phyloP scores from a whole-genome alignment of 768 basidiomycete genomes.

The Xerocomus spinulosus region DNA sequence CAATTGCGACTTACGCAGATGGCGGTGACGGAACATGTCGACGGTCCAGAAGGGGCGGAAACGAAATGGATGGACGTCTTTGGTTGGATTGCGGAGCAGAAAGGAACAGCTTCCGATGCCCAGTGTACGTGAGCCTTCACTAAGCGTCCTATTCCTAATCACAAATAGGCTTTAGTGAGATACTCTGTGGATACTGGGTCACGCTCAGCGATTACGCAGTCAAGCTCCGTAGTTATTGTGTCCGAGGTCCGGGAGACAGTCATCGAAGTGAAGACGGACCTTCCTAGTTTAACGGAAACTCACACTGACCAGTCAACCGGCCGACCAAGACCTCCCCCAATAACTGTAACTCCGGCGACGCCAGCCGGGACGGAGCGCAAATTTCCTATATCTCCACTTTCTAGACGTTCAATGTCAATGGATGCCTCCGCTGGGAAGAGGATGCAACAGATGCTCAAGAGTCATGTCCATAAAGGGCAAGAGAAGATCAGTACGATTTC shows the following conservation, averaged over 20 bases:
- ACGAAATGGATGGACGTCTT: slow-evolving; percentile 81
- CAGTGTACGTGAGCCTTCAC: slow-evolving; percentile 18
- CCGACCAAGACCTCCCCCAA: slow-evolving; percentile 30
- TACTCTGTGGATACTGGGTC: slow-evolving; percentile 30
- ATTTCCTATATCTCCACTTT: slow-evolving; percentile 16
- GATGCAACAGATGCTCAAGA: slow-evolving; percentile 70
- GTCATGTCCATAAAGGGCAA: slow-evolving; percentile 68
- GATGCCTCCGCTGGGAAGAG: slow-evolving; percentile 63
- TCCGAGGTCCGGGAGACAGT: slow-evolving; percentile 10
- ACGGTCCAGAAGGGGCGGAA: slow-evolving; percentile 82
- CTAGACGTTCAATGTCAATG: slow-evolving; percentile 28
- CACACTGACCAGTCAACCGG: background rate
- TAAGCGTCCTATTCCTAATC: background rate
- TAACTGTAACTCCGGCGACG: slow-evolving; percentile 61
- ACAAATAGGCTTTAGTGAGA: slow-evolving; percentile 17
- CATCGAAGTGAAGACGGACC: slow-evolving; percentile 9
- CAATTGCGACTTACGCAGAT: slow-evolving; percentile 86
- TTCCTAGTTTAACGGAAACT: slow-evolving; percentile 5
- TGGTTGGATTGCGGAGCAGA: slow-evolving; percentile 73
- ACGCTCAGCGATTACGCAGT: slow-evolving; percentile 23
- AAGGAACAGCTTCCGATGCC: slow-evolving; percentile 29
- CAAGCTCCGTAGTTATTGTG: slow-evolving; percentile 11
- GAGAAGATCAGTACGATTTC: slow-evolving; percentile 73
- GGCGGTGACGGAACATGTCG: slow-evolving; percentile 72
- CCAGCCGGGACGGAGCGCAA: slow-evolving; percentile 35